Evolutionary conservation across 192 early-diverging fungal genomes (phyloP), one percentile per base, ranked within the genome.

Genomic region (Coemansia javaensis): DNA sequence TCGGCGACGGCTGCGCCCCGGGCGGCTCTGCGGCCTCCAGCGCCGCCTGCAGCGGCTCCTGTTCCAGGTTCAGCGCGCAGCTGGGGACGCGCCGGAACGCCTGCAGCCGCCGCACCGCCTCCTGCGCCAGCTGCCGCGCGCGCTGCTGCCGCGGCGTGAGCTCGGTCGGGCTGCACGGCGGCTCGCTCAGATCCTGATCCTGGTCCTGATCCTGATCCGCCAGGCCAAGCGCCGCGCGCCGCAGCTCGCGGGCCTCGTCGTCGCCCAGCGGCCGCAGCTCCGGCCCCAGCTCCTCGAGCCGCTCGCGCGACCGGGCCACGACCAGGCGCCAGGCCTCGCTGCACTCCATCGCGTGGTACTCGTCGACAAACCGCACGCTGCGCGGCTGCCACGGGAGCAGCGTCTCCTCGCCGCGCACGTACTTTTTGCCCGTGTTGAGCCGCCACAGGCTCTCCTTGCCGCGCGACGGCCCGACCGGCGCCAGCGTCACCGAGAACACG

Each of bases 401-500:
- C 20, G 77, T 70, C 37, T 90, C 88, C 36, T 86, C 81, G 35
- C 88, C 88, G 7, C 82, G 79, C 13, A 90, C 81, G 53, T 84
- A 85, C 44, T 83, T 78, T 14, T 72, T 69, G 17, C 77, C 78
- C 1, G 82, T 83, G 56, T 82, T 83, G 31, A 82, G 59, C 7
- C 82, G 59, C 88, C 88, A 90, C 15, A 90, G 44, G 14, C 66
- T 53, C 15, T 81, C 79, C 6, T 68, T 68, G n/a, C 70, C 55
- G 12, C 78, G 74, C 15, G 73, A 57, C 16, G 85, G 81, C 32
- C 70, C 77, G n/a, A 52, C 42, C 3, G 55, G 54, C 17, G 49
- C 48, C 0, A 90, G 75, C 10, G 70, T 75, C 6, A 90, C 53
- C 1, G 80, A 49, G 32, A 86, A 90, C 20, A 90, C 44, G 3